Base-by-base conservation (phyloP, 306 rosid species). In the Neltuma alba region DNA sequence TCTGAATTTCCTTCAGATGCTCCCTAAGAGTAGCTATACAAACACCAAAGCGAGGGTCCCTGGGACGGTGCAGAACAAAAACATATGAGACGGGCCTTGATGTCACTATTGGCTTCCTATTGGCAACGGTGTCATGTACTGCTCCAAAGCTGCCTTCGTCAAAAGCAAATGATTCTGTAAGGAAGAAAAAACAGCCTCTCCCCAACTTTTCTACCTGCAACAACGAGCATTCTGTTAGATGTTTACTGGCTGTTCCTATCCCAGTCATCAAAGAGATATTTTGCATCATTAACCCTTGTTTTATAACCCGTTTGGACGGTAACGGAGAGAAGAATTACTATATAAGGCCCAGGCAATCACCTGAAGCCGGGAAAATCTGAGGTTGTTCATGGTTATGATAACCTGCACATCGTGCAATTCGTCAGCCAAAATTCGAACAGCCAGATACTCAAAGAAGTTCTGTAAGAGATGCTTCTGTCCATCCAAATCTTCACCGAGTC, bases 351-450 rank as follows among this genome's bases (percentile, higher is more conserved):
- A 50, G 47, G 60, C 44, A 50, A 45, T 87, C 81, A 94, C 98
- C 98, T 90, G 89, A 52, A 92, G 91, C 79, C 84, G 93, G 23
- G 98, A 86, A 88, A 94, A 94, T 78, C 91, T 90, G 80, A 92
- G 50, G 67, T 90, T 92, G 52, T 90, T 92, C 96, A 89, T 90
- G 75, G 94, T 90, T 81, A 94, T 83, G 79, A 94, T 81, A 78
- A 92, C 91, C 71, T 45, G 85, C 77, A 90, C 82, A 47, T 86
- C 82, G 3, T 7, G 25, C 81, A 94, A 74, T 40, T 65, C 84
- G 86, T 89, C 90, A 13, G 84, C 92, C 84, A 94, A 72, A 44
- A 94, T 74, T 76, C 97, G 91, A 74, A 90, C 60, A 31, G 94
- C 92, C 14, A 94, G 85, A 83, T 82, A 85, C 79, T 88, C 85